Conservation (phyloP, 108 stramenopile genomes). For the Skeletonema tropicum region DNA sequence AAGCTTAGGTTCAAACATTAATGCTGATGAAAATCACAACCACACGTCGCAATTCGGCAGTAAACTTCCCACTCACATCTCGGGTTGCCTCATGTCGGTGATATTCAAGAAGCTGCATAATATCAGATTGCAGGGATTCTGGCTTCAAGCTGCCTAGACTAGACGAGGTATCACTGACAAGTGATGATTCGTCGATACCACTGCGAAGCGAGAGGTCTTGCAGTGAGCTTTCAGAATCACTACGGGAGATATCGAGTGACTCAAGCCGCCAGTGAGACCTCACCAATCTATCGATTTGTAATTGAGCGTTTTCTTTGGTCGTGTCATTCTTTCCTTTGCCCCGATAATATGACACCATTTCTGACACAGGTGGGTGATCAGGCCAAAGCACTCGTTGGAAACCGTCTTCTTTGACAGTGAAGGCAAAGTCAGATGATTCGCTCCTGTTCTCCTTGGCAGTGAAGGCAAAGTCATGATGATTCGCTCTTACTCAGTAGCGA, state of each 20-base stretch:
- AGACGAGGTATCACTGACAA: neutral
- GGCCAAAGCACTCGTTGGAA: conserved; percentile 21
- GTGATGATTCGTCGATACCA: neutral
- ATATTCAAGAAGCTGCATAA: conserved; percentile 20
- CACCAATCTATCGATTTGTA: conserved; percentile 15
- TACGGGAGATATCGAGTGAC: neutral
- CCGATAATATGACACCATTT: conserved; percentile 13
- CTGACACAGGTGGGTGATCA: conserved; percentile 5
- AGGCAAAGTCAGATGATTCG: conserved; percentile 7
- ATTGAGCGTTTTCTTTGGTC: conserved; percentile 7
- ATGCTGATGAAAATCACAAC: conserved; percentile 33
- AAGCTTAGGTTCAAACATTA: conserved; percentile 15
- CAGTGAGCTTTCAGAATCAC: neutral
- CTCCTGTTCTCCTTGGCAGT: conserved; percentile 1
- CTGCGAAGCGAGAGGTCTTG: neutral
- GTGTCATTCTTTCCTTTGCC: neutral
- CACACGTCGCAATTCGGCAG: conserved; percentile 31
- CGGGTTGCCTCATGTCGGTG: conserved; percentile 30
- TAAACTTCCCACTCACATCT: conserved; percentile 22
- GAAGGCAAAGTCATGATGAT: conserved; percentile 12
- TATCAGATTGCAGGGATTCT: conserved; percentile 7
- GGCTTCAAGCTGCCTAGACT: conserved; percentile 1
- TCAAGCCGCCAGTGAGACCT: neutral
- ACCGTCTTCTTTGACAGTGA: conserved; percentile 6
- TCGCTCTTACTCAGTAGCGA: neutral